phyloP scores from a whole-genome alignment of 768 basidiomycete species.

The Favolaschia claudopus region DNA sequence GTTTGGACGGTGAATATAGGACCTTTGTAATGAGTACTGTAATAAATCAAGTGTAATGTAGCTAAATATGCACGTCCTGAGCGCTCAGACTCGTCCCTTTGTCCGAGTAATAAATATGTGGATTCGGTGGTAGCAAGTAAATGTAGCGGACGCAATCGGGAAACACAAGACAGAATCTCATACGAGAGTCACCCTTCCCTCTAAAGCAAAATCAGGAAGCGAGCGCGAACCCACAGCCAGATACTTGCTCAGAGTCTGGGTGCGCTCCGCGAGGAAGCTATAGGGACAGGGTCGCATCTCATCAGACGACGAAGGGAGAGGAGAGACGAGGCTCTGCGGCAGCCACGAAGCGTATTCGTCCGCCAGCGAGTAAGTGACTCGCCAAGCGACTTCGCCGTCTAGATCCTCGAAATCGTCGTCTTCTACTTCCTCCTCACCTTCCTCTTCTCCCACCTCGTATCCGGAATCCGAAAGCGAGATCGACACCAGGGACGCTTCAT shows the following conservation, averaged over 20 bases:
- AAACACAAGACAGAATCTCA: too few species aligned
- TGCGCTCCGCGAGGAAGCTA: conserved; percentile 9
- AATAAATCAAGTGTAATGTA: too few species aligned
- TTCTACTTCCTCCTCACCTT: background rate
- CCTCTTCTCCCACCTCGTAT: background rate
- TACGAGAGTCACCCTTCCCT: too few species aligned
- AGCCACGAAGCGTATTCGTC: conserved; percentile 5
- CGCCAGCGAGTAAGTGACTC: background rate
- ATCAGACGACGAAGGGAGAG: background rate
- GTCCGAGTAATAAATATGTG: too few species aligned
- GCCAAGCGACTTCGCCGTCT: background rate
- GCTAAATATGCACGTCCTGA: too few species aligned
- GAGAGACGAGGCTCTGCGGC: background rate
- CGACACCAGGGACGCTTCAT: conserved; percentile 1
- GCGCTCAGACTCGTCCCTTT: too few species aligned
- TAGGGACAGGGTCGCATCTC: conserved; percentile 8
- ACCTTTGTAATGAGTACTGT: too few species aligned
- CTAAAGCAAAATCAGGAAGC: conserved; percentile 10
- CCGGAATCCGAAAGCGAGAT: background rate
- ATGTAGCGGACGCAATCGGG: too few species aligned
- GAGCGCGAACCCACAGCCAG: conserved; percentile 5
- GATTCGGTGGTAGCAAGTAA: too few species aligned
- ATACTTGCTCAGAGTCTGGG: background rate
- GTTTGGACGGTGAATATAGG: too few species aligned
- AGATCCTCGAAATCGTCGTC: background rate